Base-by-base conservation (phyloP, 768 basidiomycete species). In the Hygrocybe coccinea region DNA sequence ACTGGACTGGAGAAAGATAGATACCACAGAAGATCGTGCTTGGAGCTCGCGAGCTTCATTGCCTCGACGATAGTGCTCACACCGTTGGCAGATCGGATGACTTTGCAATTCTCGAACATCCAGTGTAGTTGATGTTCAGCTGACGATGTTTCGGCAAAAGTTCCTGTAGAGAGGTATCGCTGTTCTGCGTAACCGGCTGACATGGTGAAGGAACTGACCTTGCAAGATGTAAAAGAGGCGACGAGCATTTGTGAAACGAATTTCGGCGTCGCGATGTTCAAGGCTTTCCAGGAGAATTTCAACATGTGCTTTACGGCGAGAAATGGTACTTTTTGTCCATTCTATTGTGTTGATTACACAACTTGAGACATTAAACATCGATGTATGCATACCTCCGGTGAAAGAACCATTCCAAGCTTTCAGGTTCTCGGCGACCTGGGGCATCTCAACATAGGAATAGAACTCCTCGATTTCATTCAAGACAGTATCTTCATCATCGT, bases 391-490 rank as follows among this genome's bases (percentile, higher is more conserved):
- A 89, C 92, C 89, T 70, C 83, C 83, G 29, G 78, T 72, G 67
- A 89, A 95, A 41, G 87, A 91, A 37, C 86, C 86, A 64, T 88
- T 82, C 89, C 92, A 97, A 44, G 90, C 87, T 65, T 85, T 87
- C 59, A 91, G 75, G 67, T 92, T 91, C 75, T 91, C 89, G 2
- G 83, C 84, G 19, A 93, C 86, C 67, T 94, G 90, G 0, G 89
- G 83, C 82, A 93, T 91, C 75, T 97, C 95, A 58, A 92, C 85
- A 71, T 97, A 99, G 19, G 92, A 91, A 71, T 95, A 98, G 73
- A 98, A 97, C 71, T 99, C 97, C 56, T 97, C 91, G 37, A 99
- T 86, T 69, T 99, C 97, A 64, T 89, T 88, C 80, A 95, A 86
- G 17, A 97, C 85, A 4, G 91, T 94, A 70, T 97, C 92, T 65